Conservation (phyloP, 371 early-diverging fungal species). For the Syncephalastrum monosporum region DNA sequence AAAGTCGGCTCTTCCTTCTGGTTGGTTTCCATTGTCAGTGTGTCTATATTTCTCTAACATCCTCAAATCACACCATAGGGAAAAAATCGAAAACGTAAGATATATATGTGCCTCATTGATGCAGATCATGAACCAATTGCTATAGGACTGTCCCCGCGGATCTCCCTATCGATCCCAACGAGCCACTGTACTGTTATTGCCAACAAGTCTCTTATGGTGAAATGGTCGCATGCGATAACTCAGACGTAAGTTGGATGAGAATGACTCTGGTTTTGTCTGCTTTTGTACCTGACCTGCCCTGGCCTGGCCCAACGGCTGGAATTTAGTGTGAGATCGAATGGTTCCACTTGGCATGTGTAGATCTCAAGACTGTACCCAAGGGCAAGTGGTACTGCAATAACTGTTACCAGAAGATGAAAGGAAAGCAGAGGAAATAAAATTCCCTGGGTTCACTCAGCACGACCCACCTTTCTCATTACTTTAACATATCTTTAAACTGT, state of each 20-base stretch:
- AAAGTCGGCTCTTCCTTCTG: slow-evolving; percentile 20
- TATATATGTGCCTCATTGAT: neutral
- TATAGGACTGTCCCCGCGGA: slow-evolving; percentile 54
- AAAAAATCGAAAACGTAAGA: slow-evolving; percentile 13
- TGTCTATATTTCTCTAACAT: too few species aligned
- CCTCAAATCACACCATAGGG: slow-evolving; percentile 13
- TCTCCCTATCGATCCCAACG: slow-evolving; percentile 90
- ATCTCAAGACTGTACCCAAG: slow-evolving; percentile 79
- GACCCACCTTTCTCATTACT: too few species aligned
- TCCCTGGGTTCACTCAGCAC: too few species aligned
- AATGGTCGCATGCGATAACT: slow-evolving; percentile 97
- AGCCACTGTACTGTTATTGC: slow-evolving; percentile 94
- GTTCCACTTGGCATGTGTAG: slow-evolving; percentile 96
- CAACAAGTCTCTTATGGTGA: slow-evolving; percentile 94
- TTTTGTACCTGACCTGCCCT: neutral
- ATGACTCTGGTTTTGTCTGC: neutral
- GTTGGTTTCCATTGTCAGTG: slow-evolving; percentile 1
- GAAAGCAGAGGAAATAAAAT: slow-evolving; percentile 51
- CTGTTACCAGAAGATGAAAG: slow-evolving; percentile 61
- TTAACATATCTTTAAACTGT: too few species aligned
- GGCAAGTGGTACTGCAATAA: slow-evolving; percentile 93
- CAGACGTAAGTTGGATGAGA: slow-evolving; percentile 59
- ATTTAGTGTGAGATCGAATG: slow-evolving; percentile 87
- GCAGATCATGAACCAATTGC: neutral
- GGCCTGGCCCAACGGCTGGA: neutral